Evolutionary conservation across 768 basidiomycete species (phyloP).

Genomic region (Royoungia palumana): DNA sequence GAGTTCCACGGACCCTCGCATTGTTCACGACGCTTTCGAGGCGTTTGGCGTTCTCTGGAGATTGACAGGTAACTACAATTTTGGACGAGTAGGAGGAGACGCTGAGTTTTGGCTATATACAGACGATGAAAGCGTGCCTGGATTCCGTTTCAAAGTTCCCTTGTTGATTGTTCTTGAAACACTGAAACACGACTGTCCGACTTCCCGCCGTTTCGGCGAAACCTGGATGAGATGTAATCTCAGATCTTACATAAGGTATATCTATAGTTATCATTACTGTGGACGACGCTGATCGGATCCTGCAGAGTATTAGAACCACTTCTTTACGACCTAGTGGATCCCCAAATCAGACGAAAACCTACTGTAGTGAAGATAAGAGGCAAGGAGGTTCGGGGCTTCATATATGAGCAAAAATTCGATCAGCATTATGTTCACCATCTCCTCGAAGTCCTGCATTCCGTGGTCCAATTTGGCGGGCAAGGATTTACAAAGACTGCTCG

Average conservation of each 20-base stretch:
- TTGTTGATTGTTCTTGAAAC: slow-evolving; percentile 87
- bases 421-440: slow-evolving; percentile 69
- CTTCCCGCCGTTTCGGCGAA: slow-evolving; percentile 75
- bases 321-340: slow-evolving; percentile 71
- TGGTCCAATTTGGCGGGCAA: slow-evolving; percentile 86
- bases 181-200: slow-evolving; percentile 71
- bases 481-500: slow-evolving; percentile 78
- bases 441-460: slow-evolving; percentile 70
- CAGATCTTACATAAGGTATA: slow-evolving; percentile 84
- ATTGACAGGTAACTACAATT: slow-evolving; percentile 57
- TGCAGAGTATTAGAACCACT: slow-evolving; percentile 87
- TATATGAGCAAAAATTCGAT: slow-evolving; percentile 76
- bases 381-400: slow-evolving; percentile 61
- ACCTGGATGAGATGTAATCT: slow-evolving; percentile 97
- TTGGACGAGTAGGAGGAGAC: background rate
- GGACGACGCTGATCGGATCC: background rate
- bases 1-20: slow-evolving; percentile 47
- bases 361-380: slow-evolving; percentile 53
- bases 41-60: slow-evolving; percentile 94
- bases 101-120: slow-evolving; percentile 2
- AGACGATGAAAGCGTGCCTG: slow-evolving; percentile 84
- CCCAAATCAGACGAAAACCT: slow-evolving; percentile 53
- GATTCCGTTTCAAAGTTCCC: slow-evolving; percentile 78
- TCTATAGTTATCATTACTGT: background rate
- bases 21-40: slow-evolving; percentile 63